Evolutionary conservation across 2,329 filamentous ascomycete species (phyloP), one percentile per base, ranked within the genome.

Genomic region (Apiospora arundinis): DNA sequence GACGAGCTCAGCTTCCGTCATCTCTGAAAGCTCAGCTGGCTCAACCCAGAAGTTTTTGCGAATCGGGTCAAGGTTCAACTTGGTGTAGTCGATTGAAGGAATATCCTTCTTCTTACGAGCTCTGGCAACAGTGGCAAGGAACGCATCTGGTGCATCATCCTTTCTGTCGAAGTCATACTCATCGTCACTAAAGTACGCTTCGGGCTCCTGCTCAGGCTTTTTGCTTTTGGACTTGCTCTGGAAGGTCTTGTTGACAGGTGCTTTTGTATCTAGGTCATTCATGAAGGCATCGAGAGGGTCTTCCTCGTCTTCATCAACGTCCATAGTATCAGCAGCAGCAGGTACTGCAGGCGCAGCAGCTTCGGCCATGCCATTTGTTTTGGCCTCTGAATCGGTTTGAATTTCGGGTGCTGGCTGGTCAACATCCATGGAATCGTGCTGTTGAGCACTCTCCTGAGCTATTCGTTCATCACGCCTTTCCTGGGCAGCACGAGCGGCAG

Each of bases 271-370:
- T 21, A 91, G 85, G 73, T 88, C 90, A 69, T 91, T 92, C 96
- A 99, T 99, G 84, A 97, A 99, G n/a, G 95, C 95, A 83, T 99
- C 96, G 48, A 99, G 85, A 9, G 96, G 94, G 80, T 99, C 96
- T 46, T 96, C 83, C 44, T 93, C 90, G 45, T 93, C 90, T 70
- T 90, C 83, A 75, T 91, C 90, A 72, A 90, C 82, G 40, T 90
- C 86, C 89, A 91, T 92, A 45, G 83, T 78, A 45, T 87, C 86
- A 68, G 72, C 75, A 68, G 72, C 75, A 63, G 76, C 71, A 52
- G 75, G 72, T 11, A 71, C 23, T 74, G 78, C 45, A 71, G 73
- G 52, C 60, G 74, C 48, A 68, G 76, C 25, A 23, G 67, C 32
- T 9, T 49, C 45, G 44, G 70, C 21, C 40, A 75, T 70, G 11